phyloP scores from a whole-genome alignment of 208 protist genomes.

The Wallacemonas rigidus region DNA sequence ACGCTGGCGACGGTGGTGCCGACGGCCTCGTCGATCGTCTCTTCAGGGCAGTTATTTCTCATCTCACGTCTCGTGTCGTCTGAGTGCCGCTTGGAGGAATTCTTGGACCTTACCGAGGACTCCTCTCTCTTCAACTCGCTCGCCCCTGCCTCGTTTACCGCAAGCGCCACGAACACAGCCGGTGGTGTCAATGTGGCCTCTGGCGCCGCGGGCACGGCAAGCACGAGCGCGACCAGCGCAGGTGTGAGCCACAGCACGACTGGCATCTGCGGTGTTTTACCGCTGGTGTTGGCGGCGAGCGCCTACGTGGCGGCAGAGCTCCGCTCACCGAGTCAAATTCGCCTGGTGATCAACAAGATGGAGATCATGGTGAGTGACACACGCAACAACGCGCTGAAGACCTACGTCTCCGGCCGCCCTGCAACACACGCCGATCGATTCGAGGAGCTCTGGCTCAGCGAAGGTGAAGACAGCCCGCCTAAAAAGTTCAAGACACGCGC shows the following conservation, averaged over 20 bases:
- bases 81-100: conserved; percentile 66
- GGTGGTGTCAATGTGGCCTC: neutral
- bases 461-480: conserved; percentile 23
- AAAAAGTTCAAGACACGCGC: conserved; percentile 77
- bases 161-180: conserved; percentile 19
- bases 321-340: conserved; percentile 33
- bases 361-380: conserved; percentile 59
- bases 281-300: conserved; percentile 26
- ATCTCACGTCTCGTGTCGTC: conserved; percentile 53
- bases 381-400: conserved; percentile 48
- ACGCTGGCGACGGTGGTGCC: conserved; percentile 29
- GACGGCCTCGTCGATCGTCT: conserved; percentile 30
- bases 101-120: conserved; percentile 61
- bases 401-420: conserved; percentile 45
- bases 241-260: neutral
- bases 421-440: conserved; percentile 78
- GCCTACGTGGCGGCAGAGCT: conserved; percentile 16
- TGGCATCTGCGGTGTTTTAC: conserved; percentile 20
- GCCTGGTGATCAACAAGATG: conserved; percentile 52
- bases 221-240: too few relatives aligned
- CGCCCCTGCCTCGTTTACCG: conserved; percentile 24
- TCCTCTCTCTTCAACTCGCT: conserved; percentile 29
- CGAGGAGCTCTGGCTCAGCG: conserved; percentile 70
- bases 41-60: conserved; percentile 69
- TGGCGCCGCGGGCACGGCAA: neutral